Percentiles rank a stretch among this genome's conserved stretches.
These are phyloP conservation scores for Puccinia coronata DNA, from an alignment of 1,284 basidiomycete species.

Conservation along the genomic window DNA sequence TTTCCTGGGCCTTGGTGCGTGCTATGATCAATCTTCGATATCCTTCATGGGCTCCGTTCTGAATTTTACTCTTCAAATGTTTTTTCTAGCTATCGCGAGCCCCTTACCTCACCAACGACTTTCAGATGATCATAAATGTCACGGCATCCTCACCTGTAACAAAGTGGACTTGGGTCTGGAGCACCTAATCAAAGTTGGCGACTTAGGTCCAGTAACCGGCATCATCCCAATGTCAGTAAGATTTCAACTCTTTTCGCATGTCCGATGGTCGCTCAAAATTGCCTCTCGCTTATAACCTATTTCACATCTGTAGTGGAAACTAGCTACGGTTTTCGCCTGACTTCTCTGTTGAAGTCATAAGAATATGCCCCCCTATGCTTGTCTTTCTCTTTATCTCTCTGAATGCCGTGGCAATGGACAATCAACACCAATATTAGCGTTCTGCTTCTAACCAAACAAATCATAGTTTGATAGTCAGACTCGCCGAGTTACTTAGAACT, in stretches of 20 bases:
- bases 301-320: not conserved
- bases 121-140: not conserved
- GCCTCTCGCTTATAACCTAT: not conserved
- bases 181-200: not conserved
- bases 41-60: not conserved
- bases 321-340: not conserved
- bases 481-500: not conserved
- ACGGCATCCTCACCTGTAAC: not conserved
- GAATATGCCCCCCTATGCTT: not conserved
- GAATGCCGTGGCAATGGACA: slow-evolving; percentile 16
- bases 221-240: slow-evolving; percentile 9
- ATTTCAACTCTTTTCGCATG: not conserved
- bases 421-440: not conserved
- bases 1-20: not conserved
- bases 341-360: not conserved
- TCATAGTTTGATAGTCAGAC: too few relatives aligned
- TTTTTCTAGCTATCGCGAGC: not conserved
- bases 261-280: not conserved
- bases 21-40: not conserved
- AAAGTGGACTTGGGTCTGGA: not conserved
- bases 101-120: not conserved
- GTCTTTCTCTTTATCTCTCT: not conserved
- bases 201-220: not conserved
- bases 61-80: not conserved
- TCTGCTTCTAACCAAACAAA: not conserved